Percentiles rank a stretch among this genome's conserved stretches.
Evolutionary conservation across 139 green algal genomes (phyloP).

Genomic region (Gonium pectorale): DNA sequence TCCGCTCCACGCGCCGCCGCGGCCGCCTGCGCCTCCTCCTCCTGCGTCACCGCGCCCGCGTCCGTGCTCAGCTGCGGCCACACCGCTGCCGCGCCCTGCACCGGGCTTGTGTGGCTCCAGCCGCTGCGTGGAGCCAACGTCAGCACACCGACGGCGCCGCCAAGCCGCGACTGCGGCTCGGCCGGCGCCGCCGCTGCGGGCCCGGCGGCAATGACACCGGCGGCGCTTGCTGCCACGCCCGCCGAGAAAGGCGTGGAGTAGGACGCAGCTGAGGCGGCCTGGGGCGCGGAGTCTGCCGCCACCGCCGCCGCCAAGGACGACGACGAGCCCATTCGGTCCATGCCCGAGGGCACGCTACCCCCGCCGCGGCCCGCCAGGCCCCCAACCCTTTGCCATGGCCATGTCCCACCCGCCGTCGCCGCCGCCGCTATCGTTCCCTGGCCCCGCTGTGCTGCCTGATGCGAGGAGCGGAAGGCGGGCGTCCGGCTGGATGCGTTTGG

Average conservation of each 20-base stretch:
- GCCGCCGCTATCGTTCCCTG: background rate
- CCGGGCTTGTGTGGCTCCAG: conserved; percentile 25
- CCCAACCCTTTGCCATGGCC: too few species aligned
- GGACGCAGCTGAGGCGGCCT: too few species aligned
- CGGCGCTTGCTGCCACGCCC: too few species aligned
- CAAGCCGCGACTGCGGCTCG: background rate
- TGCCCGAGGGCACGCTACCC: background rate
- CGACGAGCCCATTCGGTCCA: background rate
- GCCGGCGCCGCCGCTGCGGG: background rate
- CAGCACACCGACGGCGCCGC: background rate
- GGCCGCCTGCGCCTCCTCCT: too few species aligned
- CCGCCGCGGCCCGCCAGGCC: too few species aligned
- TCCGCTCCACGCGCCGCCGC: too few species aligned
- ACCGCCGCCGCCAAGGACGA: background rate
- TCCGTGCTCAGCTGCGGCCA: conserved; percentile 22
- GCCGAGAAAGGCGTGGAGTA: too few species aligned
- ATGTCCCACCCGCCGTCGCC: too few species aligned
- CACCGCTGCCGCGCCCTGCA: background rate
- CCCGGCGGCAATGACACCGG: too few species aligned
- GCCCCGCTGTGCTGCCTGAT: too few species aligned
- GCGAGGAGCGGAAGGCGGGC: conserved; percentile 16
- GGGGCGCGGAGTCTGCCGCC: background rate
- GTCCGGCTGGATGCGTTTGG: conserved; percentile 23
- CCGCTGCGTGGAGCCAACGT: background rate
- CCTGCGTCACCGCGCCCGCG: background rate